phyloP scores from a whole-genome alignment of 768 basidiomycete genomes.

The Psilocybe azurescens region DNA sequence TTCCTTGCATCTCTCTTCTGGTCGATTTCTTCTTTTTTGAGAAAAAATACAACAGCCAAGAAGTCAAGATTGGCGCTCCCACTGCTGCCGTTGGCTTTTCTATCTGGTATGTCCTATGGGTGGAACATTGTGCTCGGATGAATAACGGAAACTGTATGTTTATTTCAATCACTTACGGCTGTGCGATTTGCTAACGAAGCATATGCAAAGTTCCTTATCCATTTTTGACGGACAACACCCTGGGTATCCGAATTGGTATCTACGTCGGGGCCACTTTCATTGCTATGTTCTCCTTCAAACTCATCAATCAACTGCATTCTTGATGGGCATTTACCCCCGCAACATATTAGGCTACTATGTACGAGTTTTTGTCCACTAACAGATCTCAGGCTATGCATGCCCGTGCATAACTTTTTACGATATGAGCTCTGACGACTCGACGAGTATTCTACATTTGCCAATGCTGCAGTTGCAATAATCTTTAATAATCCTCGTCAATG shows the following conservation, averaged over 20 bases:
- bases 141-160: conserved; percentile 75
- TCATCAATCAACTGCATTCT: conserved; percentile 62
- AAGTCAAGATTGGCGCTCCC: conserved; percentile 34
- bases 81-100: conserved; percentile 33
- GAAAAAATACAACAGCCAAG: conserved; percentile 48
- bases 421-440: no score
- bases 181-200: not conserved
- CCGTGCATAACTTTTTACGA: no score
- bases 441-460: no score
- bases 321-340: not conserved
- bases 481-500: no score
- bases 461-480: no score
- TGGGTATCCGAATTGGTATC: conserved; percentile 57
- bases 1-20: conserved; percentile 61
- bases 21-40: conserved; percentile 76
- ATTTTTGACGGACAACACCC: conserved; percentile 69
- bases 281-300: conserved; percentile 59
- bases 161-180: not conserved
- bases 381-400: no score
- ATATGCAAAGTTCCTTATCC: conserved; percentile 76
- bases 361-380: no score
- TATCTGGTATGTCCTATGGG: conserved; percentile 63
- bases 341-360: not conserved
- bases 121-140: conserved; percentile 66
- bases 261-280: conserved; percentile 58